Conservation (phyloP, 2,329 filamentous ascomycete species). For the Arthroderma sp. region DNA sequence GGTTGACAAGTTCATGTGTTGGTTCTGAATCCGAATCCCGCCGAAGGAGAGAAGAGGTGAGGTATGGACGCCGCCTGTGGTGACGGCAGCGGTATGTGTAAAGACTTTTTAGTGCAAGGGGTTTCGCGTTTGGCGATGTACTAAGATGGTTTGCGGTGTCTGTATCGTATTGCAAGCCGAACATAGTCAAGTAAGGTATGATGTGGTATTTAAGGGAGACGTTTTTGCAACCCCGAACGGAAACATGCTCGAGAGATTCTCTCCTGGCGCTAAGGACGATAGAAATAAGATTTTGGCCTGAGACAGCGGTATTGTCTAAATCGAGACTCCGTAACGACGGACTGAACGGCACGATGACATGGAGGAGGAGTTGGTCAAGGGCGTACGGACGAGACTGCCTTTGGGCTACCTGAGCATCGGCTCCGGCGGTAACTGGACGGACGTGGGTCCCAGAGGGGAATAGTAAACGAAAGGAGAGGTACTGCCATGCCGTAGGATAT, state of each 20-base stretch:
- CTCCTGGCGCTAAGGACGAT: slow-evolving; percentile 42
- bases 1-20: slow-evolving; percentile 46
- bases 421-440: slow-evolving; percentile 19
- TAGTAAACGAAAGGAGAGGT: slow-evolving; percentile 44
- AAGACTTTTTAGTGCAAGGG: slow-evolving; percentile 44
- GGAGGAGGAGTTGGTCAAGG: slow-evolving; percentile 44
- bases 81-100: slow-evolving; percentile 52
- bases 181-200: slow-evolving; percentile 43
- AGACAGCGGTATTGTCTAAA: slow-evolving; percentile 48
- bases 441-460: slow-evolving; percentile 26
- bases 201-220: slow-evolving; percentile 53
- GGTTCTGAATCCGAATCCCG: slow-evolving; percentile 48
- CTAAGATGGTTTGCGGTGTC: slow-evolving; percentile 30
- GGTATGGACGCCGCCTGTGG: slow-evolving; percentile 46
- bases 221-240: slow-evolving; percentile 50
- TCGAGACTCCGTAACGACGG: slow-evolving; percentile 44
- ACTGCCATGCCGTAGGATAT: slow-evolving; percentile 49
- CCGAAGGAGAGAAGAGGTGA: slow-evolving; percentile 41
- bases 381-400: slow-evolving; percentile 45
- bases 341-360: slow-evolving; percentile 43
- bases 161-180: slow-evolving; percentile 31
- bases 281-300: slow-evolving; percentile 42
- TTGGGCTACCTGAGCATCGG: slow-evolving; percentile 20
- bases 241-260: slow-evolving; percentile 44
- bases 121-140: slow-evolving; percentile 20